Percentiles rank a stretch among this genome's conserved stretches.
Conservation (phyloP, 768 basidiomycete species). For the Psilocybe subaeruginosa region DNA sequence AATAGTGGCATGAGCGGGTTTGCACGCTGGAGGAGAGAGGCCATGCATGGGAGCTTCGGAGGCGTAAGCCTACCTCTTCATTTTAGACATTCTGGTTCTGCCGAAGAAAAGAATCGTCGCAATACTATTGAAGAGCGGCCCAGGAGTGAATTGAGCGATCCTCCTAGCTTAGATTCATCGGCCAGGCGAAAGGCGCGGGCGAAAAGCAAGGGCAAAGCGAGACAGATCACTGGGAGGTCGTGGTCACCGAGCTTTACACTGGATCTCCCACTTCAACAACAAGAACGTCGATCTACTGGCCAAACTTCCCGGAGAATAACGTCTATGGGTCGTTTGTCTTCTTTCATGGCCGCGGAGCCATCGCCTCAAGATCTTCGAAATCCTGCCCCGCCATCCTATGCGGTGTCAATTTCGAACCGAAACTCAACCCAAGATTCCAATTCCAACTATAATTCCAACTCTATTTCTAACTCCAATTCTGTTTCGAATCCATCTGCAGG, state of each 20-base stretch:
- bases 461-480: neutral
- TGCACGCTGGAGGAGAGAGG: slow-evolving; percentile 45
- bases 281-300: slow-evolving; percentile 10
- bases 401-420: slow-evolving; percentile 27
- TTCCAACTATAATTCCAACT: slow-evolving; percentile 1
- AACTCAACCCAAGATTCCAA: slow-evolving; percentile 17
- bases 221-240: slow-evolving; percentile 35
- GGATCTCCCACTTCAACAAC: slow-evolving; percentile 30
- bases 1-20: slow-evolving; percentile 41
- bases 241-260: slow-evolving; percentile 39
- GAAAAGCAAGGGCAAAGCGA: slow-evolving; percentile 40
- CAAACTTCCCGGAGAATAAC: slow-evolving; percentile 13
- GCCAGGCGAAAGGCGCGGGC: slow-evolving; percentile 23
- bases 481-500: slow-evolving; percentile 16
- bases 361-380: slow-evolving; percentile 17
- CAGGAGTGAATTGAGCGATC: slow-evolving; percentile 16
- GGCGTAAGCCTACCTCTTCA: slow-evolving; percentile 38
- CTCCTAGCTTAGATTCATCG: slow-evolving; percentile 18
- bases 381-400: slow-evolving; percentile 33
- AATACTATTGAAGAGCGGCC: slow-evolving; percentile 8
- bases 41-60: slow-evolving; percentile 26
- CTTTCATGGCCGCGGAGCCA: slow-evolving; percentile 16
- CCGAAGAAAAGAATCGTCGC: slow-evolving; percentile 8
- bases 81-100: slow-evolving; percentile 42
- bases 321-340: slow-evolving; percentile 16